Evolutionary conservation across 768 basidiomycete species (phyloP), one percentile per base, ranked within the genome.

Genomic region (Brasilioporus rufonigricans): DNA sequence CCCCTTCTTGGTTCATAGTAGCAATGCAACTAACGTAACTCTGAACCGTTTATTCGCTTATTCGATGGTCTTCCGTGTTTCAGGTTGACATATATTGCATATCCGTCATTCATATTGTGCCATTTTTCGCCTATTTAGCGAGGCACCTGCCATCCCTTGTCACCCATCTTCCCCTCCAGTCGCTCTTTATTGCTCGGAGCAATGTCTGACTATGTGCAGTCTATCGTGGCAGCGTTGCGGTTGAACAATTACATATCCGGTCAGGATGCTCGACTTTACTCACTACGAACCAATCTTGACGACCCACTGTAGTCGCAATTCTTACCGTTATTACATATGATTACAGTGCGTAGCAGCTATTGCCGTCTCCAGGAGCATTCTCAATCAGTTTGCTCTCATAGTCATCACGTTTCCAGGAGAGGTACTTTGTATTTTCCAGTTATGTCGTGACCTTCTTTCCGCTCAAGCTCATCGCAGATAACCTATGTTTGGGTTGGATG

Each of bases 401-500:
- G 36, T 38, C 18, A 16, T 38, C 8, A 38, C 36, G 16, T 4
- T n/a, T n/a, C 16, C 36, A 13, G 18, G 13, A 16, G 51, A 52
- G 51, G 51, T 52, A 27, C n/a, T n/a, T n/a, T n/a, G 41, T 29
- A 40, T 27, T 31, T 14, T 23, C 18, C 14, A 13, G 19, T 23
- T 50, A 5, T 27, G 10, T 5, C 4, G 9, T 10, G 10, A 35
- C 12, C 36, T 38, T 16, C 26, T 27, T n/a, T 11, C 11, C 26
- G 21, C 50, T 51, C 16, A 44, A 33, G 43, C 12, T n/a, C 32
- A 9, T 5, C 8, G 5, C 26, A 52, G 51, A 52, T 52, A 19
- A 14, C 27, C 2, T 52, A 52, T 29, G 36, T 52, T 29, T 52
- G 51, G 51, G 51, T 50, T 40, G 38, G 26, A 13, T 50, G 19